phyloP scores from a whole-genome alignment of 2,329 filamentous ascomycete genomes.

The Penicillium sp. region DNA sequence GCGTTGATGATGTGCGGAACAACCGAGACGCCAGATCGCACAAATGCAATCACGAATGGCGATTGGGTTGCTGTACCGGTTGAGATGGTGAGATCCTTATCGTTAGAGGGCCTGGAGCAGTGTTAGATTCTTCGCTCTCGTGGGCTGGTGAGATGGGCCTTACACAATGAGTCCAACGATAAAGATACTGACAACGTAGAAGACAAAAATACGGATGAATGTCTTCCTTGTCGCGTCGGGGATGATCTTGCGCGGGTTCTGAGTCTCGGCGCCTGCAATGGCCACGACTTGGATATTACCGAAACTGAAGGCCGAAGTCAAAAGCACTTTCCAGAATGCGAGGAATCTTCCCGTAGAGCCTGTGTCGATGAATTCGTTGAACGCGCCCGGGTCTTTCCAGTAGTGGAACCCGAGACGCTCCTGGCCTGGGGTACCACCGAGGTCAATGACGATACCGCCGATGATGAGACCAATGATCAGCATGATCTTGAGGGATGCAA shows the following conservation, averaged over 20 bases:
- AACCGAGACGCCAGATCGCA: slow-evolving; percentile 4
- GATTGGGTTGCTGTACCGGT: slow-evolving; percentile 8
- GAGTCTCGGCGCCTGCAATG: slow-evolving; percentile 11
- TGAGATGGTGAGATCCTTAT: neutral
- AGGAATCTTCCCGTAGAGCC: slow-evolving; percentile 11
- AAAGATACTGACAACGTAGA: slow-evolving; percentile 1
- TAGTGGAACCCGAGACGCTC: slow-evolving; percentile 12
- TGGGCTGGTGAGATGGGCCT: neutral
- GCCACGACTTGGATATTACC: slow-evolving; percentile 11
- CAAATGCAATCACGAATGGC: slow-evolving; percentile 10
- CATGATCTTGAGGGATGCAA: slow-evolving; percentile 11
- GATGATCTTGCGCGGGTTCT: slow-evolving; percentile 9
- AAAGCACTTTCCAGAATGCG: slow-evolving; percentile 11
- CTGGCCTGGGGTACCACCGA: slow-evolving; percentile 10
- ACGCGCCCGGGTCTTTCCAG: slow-evolving; percentile 9
- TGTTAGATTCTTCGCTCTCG: neutral
- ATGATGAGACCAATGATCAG: slow-evolving; percentile 11
- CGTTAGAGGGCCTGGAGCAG: slow-evolving; percentile 2
- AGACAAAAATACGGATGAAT: slow-evolving; percentile 11
- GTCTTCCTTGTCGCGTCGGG: slow-evolving; percentile 10
- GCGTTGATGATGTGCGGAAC: slow-evolving; percentile 15
- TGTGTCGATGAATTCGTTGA: slow-evolving; percentile 7
- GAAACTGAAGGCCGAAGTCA: slow-evolving; percentile 7
- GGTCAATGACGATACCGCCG: slow-evolving; percentile 10
- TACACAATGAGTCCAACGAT: slow-evolving; percentile 3